Evolutionary conservation across 169 alveolate genomes (phyloP).

Genomic region (Plasmodium fragile): DNA sequence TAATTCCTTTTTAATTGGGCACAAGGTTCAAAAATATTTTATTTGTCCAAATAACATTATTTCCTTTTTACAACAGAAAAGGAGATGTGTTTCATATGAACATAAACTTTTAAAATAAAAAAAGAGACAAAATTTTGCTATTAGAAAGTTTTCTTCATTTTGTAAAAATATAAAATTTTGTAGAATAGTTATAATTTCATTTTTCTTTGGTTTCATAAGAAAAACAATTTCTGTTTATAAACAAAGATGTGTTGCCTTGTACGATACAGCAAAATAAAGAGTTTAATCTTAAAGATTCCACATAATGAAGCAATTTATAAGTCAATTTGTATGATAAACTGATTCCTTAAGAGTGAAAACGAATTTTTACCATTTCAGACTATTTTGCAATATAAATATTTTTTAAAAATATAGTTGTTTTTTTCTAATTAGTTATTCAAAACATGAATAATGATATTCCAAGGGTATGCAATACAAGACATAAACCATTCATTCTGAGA

Average conservation of each 20-base stretch:
- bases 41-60: not conserved
- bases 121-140: not conserved
- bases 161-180: not conserved
- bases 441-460: not conserved
- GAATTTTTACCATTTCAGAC: not conserved
- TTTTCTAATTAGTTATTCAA: not conserved
- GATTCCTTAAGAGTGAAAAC: not conserved
- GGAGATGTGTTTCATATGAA: not conserved
- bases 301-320: not conserved
- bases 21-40: not conserved
- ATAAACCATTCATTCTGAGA: not conserved
- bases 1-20: not conserved
- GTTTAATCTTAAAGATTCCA: not conserved
- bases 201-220: not conserved
- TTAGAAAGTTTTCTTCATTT: not conserved
- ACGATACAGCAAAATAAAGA: not conserved
- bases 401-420: not conserved
- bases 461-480: not conserved
- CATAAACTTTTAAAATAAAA: not conserved
- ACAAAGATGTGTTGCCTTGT: not conserved
- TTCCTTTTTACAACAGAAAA: constrained; percentile 1
- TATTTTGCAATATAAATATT: not conserved
- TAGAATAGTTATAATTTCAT: not conserved
- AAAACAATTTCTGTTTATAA: not conserved
- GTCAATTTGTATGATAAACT: not conserved